Evolutionary conservation across 1,284 basidiomycete genomes (phyloP).

Genomic region (Singerocomus inundabilis): DNA sequence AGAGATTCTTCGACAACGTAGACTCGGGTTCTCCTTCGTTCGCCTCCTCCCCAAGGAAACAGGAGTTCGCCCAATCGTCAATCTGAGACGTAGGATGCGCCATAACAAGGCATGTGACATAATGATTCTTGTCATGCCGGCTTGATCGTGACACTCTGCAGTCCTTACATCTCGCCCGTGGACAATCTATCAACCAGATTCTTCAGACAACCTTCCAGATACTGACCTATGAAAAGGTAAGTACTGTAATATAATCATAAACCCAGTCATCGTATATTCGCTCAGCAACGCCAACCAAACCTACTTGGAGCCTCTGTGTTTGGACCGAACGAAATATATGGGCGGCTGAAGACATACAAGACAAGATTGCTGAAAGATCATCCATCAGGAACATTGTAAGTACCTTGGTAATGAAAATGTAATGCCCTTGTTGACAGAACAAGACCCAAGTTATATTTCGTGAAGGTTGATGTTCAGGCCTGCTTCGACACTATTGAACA

Average conservation of each 20-base stretch:
- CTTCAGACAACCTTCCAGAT: slow-evolving; percentile 83
- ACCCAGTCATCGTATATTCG: not conserved
- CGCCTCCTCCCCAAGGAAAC: slow-evolving; percentile 92
- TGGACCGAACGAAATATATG: slow-evolving; percentile 81
- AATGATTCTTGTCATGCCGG: not conserved
- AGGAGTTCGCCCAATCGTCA: slow-evolving; percentile 94
- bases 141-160: slow-evolving; percentile 11
- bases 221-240: slow-evolving; percentile 82
- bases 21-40: slow-evolving; percentile 81
- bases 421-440: slow-evolving; percentile 8
- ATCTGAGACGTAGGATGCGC: slow-evolving; percentile 67
- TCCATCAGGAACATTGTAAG: slow-evolving; percentile 54
- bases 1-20: slow-evolving; percentile 64
- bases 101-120: slow-evolving; percentile 26
- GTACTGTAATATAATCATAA: not conserved
- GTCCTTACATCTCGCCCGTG: slow-evolving; percentile 26
- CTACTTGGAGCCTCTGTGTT: slow-evolving; percentile 80
- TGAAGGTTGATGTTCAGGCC: slow-evolving; percentile 93
- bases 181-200: slow-evolving; percentile 82
- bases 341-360: slow-evolving; percentile 72
- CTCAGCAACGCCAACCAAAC: slow-evolving; percentile 60
- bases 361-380: slow-evolving; percentile 43
- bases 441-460: slow-evolving; percentile 89
- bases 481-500: slow-evolving; percentile 98
- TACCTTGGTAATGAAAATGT: not conserved